Percentiles rank a stretch among this genome's conserved stretches.
Conservation (phyloP, 176 grass and related monocot species). For the Oryza glumipatula region DNA sequence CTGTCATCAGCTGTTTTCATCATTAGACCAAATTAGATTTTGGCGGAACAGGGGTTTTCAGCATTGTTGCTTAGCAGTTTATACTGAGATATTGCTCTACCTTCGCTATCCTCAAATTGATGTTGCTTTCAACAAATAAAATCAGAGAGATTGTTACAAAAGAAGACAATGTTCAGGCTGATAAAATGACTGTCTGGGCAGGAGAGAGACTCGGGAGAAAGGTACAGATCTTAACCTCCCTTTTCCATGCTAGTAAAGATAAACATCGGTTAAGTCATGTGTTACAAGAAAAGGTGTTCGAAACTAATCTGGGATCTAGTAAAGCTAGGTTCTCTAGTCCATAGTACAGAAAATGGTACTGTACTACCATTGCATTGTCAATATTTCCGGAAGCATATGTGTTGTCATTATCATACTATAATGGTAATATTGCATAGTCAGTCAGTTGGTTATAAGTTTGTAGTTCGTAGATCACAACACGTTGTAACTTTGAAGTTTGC, state of each 20-base stretch:
- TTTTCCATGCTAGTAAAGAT: not conserved
- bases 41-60: not conserved
- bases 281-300: not conserved
- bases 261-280: constrained; percentile 6
- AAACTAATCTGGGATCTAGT: constrained; percentile 18
- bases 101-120: not conserved
- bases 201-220: not conserved
- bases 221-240: not conserved
- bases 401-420: not conserved
- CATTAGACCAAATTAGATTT: not conserved
- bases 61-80: not conserved
- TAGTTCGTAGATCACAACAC: not conserved
- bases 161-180: not conserved
- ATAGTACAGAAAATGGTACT: constrained; percentile 4
- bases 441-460: constrained; percentile 27
- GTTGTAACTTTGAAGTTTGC: not conserved
- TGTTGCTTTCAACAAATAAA: constrained; percentile 1
- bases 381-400: not conserved
- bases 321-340: not conserved
- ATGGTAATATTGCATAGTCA: not conserved
- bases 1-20: not conserved
- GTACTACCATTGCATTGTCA: constrained; percentile 7
- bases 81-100: not conserved
- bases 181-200: not conserved
- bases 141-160: not conserved